A percentile compares a stretch with the other conserved stretches of the same genome.
Conservation (phyloP, 352 stramenopile genomes). For the Phytophthora citrophthora region DNA sequence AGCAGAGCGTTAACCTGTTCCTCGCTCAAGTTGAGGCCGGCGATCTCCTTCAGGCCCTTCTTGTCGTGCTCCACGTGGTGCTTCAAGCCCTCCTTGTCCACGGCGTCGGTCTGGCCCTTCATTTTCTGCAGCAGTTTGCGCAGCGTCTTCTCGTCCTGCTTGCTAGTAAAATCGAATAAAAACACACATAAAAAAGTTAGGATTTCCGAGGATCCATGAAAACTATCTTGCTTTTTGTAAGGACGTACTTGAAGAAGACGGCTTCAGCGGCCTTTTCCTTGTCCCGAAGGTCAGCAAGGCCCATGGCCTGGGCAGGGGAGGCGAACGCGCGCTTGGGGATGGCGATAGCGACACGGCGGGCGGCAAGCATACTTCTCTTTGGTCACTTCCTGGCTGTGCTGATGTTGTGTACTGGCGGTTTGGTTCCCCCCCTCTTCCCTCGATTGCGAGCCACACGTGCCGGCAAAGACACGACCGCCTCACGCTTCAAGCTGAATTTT, state of each 20-base stretch:
- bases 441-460: constrained; percentile 21
- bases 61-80: constrained; percentile 80
- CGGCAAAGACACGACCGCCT: constrained; percentile 24
- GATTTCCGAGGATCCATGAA: background rate
- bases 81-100: constrained; percentile 68
- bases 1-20: constrained; percentile 81
- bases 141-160: constrained; percentile 87
- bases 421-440: constrained; percentile 6
- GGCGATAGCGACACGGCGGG: constrained; percentile 56
- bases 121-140: constrained; percentile 90
- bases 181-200: constrained; percentile 6
- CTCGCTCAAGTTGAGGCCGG: constrained; percentile 64
- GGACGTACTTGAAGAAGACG: constrained; percentile 86
- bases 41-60: constrained; percentile 71
- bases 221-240: constrained; percentile 12
- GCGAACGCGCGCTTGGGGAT: constrained; percentile 59
- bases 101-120: constrained; percentile 79
- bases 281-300: constrained; percentile 56
- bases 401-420: constrained; percentile 28
- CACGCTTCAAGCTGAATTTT: constrained; percentile 34
- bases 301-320: constrained; percentile 52
- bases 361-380: constrained; percentile 59
- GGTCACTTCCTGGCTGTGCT: constrained; percentile 4
- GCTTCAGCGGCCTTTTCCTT: constrained; percentile 83
- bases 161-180: constrained; percentile 49